phyloP scores from a whole-genome alignment of 805 yeast species.

The Torulaspora gathmanii region DNA sequence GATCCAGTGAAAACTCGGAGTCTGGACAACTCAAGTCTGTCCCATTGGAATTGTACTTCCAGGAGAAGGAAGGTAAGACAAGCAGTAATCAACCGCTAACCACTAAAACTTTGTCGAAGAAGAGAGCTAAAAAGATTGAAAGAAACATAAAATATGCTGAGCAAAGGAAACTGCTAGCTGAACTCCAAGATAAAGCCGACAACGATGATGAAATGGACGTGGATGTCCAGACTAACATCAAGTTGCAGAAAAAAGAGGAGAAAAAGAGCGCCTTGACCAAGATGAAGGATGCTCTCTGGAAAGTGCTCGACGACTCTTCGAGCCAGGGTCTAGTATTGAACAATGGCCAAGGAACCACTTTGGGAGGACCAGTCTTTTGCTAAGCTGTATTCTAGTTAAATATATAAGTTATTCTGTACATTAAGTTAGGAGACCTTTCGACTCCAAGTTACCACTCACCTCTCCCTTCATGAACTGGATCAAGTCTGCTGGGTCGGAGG shows the following conservation, averaged over 20 bases:
- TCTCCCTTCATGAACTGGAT: conserved; percentile 62
- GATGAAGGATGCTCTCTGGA: conserved; percentile 66
- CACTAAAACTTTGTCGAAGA: conserved; percentile 64
- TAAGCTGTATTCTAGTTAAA: conserved; percentile 13
- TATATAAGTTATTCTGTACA: conserved; percentile 10
- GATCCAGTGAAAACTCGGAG: conserved; percentile 42
- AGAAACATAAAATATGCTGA: conserved; percentile 71
- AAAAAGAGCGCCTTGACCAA: conserved; percentile 38
- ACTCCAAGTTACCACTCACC: conserved; percentile 48
- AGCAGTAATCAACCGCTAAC: conserved; percentile 35
- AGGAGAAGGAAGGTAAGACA: conserved; percentile 23
- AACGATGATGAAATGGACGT: conserved; percentile 44
- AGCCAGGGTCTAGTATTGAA: conserved; percentile 43
- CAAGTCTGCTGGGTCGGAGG: conserved; percentile 71
- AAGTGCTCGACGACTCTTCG: conserved; percentile 57
- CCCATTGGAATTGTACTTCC: conserved; percentile 41
- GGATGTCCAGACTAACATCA: conserved; percentile 26
- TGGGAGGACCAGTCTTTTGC: conserved; percentile 67
- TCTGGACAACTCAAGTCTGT: conserved; percentile 42
- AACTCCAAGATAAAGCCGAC: conserved; percentile 46
- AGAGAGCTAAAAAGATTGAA: conserved; percentile 71
- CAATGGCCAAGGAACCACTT: conserved; percentile 73
- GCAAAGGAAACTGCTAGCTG: conserved; percentile 50
- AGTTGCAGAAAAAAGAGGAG: conserved; percentile 24
- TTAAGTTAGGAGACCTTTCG: conserved; percentile 39